Percentiles rank a stretch among this genome's conserved stretches.
These are phyloP conservation scores for Dendrocalamus latiflorus DNA, from an alignment of 202 grass and related monocot genomes.

Conservation along the genomic window DNA sequence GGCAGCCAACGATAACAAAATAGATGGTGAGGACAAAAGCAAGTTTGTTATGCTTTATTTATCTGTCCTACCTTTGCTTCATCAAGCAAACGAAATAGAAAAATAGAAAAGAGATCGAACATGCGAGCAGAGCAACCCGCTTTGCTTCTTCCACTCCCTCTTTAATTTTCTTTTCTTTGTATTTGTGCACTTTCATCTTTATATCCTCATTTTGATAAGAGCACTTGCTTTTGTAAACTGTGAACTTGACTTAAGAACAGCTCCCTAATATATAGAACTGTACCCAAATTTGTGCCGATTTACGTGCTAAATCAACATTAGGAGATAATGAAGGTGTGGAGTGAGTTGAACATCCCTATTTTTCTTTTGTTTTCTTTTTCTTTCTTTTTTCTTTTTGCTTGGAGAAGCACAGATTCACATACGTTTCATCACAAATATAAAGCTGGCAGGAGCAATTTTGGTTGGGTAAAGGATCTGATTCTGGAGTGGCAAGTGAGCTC, in stretches of 20 bases:
- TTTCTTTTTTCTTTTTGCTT: background rate
- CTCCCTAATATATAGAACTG: background rate
- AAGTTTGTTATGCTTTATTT: background rate
- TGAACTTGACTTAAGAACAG: too few species aligned
- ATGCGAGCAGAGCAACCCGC: background rate
- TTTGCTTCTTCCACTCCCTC: background rate
- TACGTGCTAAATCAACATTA: background rate
- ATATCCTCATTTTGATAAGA: background rate
- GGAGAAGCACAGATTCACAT: background rate
- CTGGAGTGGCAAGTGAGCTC: conserved; percentile 28
- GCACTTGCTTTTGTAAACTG: background rate
- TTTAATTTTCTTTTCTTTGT: background rate
- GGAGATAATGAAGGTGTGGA: background rate
- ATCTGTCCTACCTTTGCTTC: background rate
- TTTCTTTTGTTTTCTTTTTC: too few species aligned
- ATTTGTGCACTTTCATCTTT: background rate
- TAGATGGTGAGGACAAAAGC: background rate
- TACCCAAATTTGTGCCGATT: background rate
- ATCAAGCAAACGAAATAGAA: background rate
- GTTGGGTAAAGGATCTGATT: conserved; percentile 23
- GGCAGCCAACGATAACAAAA: background rate
- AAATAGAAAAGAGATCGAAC: background rate
- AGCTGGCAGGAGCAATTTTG: background rate
- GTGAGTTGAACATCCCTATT: background rate
- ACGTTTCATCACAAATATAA: background rate